Base-by-base conservation (phyloP, 1,284 basidiomycete species). In the Thelephora terrestris region DNA sequence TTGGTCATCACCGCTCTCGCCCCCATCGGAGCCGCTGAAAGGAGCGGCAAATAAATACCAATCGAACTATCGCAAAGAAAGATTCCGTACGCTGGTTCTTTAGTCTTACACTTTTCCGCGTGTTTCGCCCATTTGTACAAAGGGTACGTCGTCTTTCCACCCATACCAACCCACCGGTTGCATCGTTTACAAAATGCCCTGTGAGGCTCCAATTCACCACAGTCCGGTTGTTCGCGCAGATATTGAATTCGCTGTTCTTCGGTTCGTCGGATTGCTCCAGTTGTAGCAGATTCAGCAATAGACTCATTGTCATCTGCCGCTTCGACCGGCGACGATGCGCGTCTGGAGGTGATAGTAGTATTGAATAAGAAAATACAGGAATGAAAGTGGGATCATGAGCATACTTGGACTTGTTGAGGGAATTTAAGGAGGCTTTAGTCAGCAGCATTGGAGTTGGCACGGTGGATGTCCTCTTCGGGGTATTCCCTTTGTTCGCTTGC, bases 161-260 rank as follows among this genome's bases (percentile, higher is more conserved):
- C 76, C 16, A 85, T 67, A 27, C 68, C 66, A 16, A 83, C 69
- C 63, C 69, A 70, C 48, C 71, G 71, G 36, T 71, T 62, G 58
- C 81, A 85, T 18, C 71, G 66, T 23, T 64, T 71, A 55, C 81
- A 84, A 49, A 70, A 69, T 24, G 71, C 77, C 12, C 71, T 68
- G 58, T 75, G 71, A 0, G 74, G 69, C 47, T 79, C 78, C 29
- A 81, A 59, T 17, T 68, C 67, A 27, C 70, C 69, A 50, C 78
- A 79, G 45, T 76, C 69, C 7, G 75, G 65, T 53, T 82, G 74
- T 50, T 76, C 74, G 50, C 72, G 71, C 59, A 79, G 77, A 60
- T 77, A 79, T 57, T 78, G 71, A 39, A 76, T 70, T 38, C 80
- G 74, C 54, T 81, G 77, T 3, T 65, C 62, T 62, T 81, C 79